A percentile compares a stretch with the other conserved stretches of the same genome.
Evolutionary conservation across 108 stramenopile genomes (phyloP).

Genomic region (Thalassiosira profunda): DNA sequence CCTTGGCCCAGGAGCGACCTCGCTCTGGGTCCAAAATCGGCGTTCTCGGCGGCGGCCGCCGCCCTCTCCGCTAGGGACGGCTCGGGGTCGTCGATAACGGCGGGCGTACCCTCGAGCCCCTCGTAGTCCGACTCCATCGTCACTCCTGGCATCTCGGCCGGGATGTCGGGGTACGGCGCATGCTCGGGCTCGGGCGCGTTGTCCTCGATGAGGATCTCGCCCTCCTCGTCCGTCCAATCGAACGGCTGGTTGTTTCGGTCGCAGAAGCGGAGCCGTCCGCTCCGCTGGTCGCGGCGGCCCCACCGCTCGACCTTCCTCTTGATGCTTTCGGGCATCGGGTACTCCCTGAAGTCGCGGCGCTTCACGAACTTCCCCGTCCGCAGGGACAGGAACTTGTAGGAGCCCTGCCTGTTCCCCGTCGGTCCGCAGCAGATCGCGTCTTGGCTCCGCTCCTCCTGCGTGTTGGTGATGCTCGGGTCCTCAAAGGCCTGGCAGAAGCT

Average conservation of each 20-base stretch:
- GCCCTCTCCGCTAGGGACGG: neutral
- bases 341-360: neutral
- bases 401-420: conserved; percentile 18
- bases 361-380: neutral
- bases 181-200: neutral
- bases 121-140: neutral
- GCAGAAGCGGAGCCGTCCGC: neutral
- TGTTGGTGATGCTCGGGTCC: conserved; percentile 11
- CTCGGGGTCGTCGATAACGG: neutral
- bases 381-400: conserved; percentile 6
- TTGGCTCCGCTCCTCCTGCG: neutral
- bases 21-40: no score
- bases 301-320: neutral
- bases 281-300: conserved; percentile 3
- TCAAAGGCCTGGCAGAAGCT: neutral
- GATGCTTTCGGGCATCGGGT: conserved; percentile 12
- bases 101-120: neutral
- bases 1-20: neutral
- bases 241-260: neutral
- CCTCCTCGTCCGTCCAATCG: neutral
- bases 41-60: neutral
- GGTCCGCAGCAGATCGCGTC: conserved; percentile 7
- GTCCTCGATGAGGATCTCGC: neutral
- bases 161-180: neutral
- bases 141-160: conserved; percentile 10